Evolutionary conservation across 2,329 filamentous ascomycete genomes (phyloP), one percentile per base, ranked within the genome.

Genomic region (Calonectria montana): DNA sequence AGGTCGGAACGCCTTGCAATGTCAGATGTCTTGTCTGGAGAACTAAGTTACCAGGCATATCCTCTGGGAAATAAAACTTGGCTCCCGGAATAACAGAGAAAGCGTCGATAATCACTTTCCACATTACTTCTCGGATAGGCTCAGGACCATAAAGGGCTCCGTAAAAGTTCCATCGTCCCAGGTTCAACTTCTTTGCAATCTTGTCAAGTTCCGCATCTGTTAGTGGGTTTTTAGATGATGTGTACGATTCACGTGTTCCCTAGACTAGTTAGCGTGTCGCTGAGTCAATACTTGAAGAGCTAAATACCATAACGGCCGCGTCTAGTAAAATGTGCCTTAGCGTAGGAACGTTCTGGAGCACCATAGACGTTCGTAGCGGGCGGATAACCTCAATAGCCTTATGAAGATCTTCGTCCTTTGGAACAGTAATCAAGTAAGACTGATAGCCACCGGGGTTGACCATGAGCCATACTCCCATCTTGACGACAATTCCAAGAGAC

Each of bases 141-240:
- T 77, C 74, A 0, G 76, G 76, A 3, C 76, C 76, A 1, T 77
- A 77, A 0, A 77, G 69, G 0, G 75, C 76, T 2, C 76, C 75
- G 4, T 77, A 77, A 23, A 77, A 77, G 57, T 77, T 77, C 76
- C 76, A 77, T 0, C 76, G 68, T 0, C 76, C 76, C 0, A 77
- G 39, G 7, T 75, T 77, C 2, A 77, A 25, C 8, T 76, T 77
- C 4, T 74, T 43, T 0, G 76, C 74, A 7, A 77, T 76, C 0
- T 62, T 69, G 2, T 77, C 71, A 0, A 77, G 64, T 5, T 77
- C 69, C 1, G 65, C 12, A 2, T 77, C 72, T 1, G 59, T 70
- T 0, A 77, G 47, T 0, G 74, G 76, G 0, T 1, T 73, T 47
- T 3, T 75, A 69, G 8, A 67, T 59, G 0, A 39, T 23, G 73